Percentiles rank a stretch among this genome's conserved stretches.
Conservation (phyloP, 1,139 yeast species). For the Hemisphaericaspora xylanilytica region DNA sequence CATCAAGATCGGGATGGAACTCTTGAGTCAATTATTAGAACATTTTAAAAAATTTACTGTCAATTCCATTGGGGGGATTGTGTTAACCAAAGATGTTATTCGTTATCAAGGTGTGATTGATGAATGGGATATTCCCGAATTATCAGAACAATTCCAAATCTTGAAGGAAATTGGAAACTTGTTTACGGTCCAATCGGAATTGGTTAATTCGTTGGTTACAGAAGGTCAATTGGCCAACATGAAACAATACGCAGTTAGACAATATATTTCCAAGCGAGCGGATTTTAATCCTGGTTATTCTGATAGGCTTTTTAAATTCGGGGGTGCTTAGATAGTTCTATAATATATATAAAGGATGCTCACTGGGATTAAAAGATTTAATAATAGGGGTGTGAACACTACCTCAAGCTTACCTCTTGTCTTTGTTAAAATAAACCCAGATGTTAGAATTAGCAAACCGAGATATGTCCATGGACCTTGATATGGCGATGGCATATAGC, state of each 20-base stretch:
- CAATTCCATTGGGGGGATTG: slow-evolving; percentile 78
- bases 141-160: slow-evolving; percentile 68
- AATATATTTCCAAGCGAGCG: slow-evolving; percentile 67
- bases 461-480: slow-evolving; percentile 8
- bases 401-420: neutral
- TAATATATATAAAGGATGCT: slow-evolving; percentile 10
- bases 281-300: slow-evolving; percentile 62
- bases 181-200: slow-evolving; percentile 69
- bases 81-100: slow-evolving; percentile 81
- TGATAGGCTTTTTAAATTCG: slow-evolving; percentile 41
- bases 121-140: slow-evolving; percentile 61
- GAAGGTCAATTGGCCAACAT: slow-evolving; percentile 78
- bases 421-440: neutral
- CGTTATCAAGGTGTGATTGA: slow-evolving; percentile 74
- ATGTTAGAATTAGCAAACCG: slow-evolving; percentile 5
- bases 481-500: slow-evolving; percentile 73
- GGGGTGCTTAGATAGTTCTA: slow-evolving; percentile 8
- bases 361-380: slow-evolving; percentile 8
- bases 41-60: slow-evolving; percentile 79
- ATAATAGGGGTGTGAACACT: neutral
- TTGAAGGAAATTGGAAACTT: slow-evolving; percentile 82
- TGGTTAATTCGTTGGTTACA: slow-evolving; percentile 72
- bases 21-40: slow-evolving; percentile 59
- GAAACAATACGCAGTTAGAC: slow-evolving; percentile 64
- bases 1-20: slow-evolving; percentile 57